These are phyloP conservation scores for Erysimum cheiri DNA, from an alignment of 441 rosid species.

Conservation along the genomic window DNA sequence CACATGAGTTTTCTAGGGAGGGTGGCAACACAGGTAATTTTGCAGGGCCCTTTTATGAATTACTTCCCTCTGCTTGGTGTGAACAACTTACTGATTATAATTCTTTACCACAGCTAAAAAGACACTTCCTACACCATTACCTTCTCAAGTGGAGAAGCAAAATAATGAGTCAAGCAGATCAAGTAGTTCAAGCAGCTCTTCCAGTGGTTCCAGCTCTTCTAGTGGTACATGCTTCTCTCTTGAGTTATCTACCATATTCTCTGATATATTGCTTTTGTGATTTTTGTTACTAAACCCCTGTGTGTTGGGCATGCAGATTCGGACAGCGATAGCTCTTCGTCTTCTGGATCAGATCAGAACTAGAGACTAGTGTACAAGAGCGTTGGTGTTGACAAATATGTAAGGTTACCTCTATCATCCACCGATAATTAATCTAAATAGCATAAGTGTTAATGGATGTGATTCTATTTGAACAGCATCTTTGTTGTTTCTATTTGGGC, in stretches of 20 bases:
- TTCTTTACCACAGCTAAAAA: slow-evolving; percentile 52
- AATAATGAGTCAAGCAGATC: slow-evolving; percentile 77
- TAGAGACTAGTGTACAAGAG: slow-evolving; percentile 37
- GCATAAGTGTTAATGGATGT: slow-evolving; percentile 1
- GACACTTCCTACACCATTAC: slow-evolving; percentile 57
- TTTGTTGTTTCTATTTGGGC: background rate
- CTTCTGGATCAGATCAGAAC: slow-evolving; percentile 80
- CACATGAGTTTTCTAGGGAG: slow-evolving; percentile 59
- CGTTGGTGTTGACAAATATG: slow-evolving; percentile 31
- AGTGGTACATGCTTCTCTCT: slow-evolving; percentile 65
- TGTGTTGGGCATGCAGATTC: slow-evolving; percentile 64
- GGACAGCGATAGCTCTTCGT: slow-evolving; percentile 94
- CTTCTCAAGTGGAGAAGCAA: slow-evolving; percentile 64
- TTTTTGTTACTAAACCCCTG: slow-evolving; percentile 14
- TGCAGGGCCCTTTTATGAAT: slow-evolving; percentile 17
- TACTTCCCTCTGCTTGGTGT: slow-evolving; percentile 20
- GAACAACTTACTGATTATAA: slow-evolving; percentile 27
- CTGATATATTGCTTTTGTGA: background rate
- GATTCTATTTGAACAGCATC: background rate
- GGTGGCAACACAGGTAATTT: slow-evolving; percentile 64
- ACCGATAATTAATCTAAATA: slow-evolving; percentile 2
- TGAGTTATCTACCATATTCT: background rate
- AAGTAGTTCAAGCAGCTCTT: slow-evolving; percentile 95
- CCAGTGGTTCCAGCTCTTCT: slow-evolving; percentile 94
- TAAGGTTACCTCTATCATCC: slow-evolving; percentile 20